Conservation (phyloP, 331 rosid species). For the Cydonia oblonga region DNA sequence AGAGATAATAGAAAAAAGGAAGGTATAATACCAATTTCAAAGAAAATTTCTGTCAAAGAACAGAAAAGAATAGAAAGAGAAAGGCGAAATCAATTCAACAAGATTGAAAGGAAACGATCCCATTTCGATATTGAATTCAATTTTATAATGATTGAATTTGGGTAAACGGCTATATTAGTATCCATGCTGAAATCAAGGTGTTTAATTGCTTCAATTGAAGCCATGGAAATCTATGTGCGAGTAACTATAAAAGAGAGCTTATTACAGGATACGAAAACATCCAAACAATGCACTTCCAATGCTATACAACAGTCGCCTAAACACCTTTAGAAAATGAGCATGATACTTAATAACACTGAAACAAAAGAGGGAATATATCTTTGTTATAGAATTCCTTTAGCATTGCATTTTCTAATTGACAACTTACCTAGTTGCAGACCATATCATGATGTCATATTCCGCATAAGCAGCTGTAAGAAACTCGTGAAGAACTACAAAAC, state of each 20-base stretch:
- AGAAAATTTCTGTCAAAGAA: neutral
- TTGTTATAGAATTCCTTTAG: neutral
- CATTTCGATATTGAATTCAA: neutral
- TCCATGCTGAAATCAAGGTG: neutral
- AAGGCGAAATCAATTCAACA: neutral
- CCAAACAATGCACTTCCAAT: neutral
- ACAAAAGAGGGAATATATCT: neutral
- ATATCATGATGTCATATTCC: conserved; percentile 83
- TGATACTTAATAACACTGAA: neutral
- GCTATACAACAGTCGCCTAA: neutral
- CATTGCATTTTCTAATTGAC: neutral
- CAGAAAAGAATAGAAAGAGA: neutral
- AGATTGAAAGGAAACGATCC: neutral
- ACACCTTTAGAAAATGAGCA: neutral
- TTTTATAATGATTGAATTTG: neutral
- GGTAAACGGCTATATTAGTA: neutral
- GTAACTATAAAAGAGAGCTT: neutral
- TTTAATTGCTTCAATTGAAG: neutral
- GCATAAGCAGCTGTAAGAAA: conserved; percentile 72
- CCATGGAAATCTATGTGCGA: neutral
- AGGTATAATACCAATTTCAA: neutral
- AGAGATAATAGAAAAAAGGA: neutral
- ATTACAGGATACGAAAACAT: neutral
- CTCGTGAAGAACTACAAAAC: conserved; percentile 45
- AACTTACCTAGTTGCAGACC: conserved; percentile 94